These are phyloP conservation scores for Pseudogymnoascus sp. DNA, from an alignment of 2,329 filamentous ascomycete genomes.

Conservation along the genomic window DNA sequence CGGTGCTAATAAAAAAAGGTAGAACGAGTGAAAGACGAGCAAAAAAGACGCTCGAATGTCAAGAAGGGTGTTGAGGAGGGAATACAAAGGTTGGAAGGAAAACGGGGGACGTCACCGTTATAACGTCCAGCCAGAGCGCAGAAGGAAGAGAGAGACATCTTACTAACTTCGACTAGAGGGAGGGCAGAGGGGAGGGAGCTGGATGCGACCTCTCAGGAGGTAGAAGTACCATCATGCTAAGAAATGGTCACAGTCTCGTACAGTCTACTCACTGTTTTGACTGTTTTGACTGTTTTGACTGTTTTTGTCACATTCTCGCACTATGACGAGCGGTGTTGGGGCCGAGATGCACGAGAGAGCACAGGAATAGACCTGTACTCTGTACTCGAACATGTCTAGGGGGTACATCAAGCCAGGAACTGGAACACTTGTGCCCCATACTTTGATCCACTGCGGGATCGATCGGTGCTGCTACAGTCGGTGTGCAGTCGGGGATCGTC, in stretches of 20 bases:
- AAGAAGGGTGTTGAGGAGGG: not conserved
- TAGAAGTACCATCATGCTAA: not conserved
- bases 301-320: not conserved
- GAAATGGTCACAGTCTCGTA: not conserved
- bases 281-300: not conserved
- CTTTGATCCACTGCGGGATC: conserved; percentile 4
- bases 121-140: not conserved
- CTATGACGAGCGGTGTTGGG: not conserved
- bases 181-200: not conserved
- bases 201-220: not conserved
- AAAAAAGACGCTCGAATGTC: conserved; percentile 5
- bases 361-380: not conserved
- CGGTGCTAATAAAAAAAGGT: not conserved
- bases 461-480: not conserved
- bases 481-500: conserved; percentile 5
- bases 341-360: not conserved
- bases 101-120: conserved; percentile 2
- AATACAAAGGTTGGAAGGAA: not conserved
- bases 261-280: not conserved
- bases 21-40: conserved; percentile 7
- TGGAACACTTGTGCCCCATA: conserved; percentile 1
- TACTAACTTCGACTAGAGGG: not conserved
- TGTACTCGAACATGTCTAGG: conserved; percentile 2
- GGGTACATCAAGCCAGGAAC: not conserved
- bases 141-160: not conserved